Evolutionary conservation across 257 asterid genomes (phyloP).

Genomic region (Jacaranda copaia): DNA sequence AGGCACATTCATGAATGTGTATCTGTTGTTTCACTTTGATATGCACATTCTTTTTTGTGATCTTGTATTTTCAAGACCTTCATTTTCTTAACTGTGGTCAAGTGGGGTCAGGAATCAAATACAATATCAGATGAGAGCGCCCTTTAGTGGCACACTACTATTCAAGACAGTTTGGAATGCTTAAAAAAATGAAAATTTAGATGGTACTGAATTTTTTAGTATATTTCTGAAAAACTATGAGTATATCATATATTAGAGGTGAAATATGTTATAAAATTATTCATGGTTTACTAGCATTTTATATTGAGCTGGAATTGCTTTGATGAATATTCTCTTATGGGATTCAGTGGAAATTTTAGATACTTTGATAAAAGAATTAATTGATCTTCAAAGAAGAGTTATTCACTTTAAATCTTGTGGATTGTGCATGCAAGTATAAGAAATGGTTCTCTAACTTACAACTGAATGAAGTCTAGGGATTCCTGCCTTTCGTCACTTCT

Average conservation of each 20-base stretch:
- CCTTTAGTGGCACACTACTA: neutral
- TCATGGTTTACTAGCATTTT: neutral
- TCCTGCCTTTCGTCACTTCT: neutral
- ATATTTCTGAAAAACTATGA: too few species aligned
- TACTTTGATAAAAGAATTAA: neutral
- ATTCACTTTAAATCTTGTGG: neutral
- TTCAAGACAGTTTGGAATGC: neutral
- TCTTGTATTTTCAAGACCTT: neutral
- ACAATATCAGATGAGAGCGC: neutral
- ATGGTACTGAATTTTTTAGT: too few species aligned
- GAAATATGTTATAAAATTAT: neutral
- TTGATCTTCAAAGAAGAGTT: slow-evolving; percentile 2
- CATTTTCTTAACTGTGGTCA: neutral
- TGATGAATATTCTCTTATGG: neutral
- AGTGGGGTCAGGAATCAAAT: neutral
- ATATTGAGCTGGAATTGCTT: neutral
- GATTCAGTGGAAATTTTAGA: neutral
- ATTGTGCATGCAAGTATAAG: neutral
- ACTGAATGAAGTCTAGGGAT: neutral
- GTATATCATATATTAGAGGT: too few species aligned
- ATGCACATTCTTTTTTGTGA: neutral
- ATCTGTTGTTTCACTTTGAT: neutral
- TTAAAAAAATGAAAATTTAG: neutral
- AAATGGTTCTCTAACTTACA: neutral
- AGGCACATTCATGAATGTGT: neutral